Percentiles rank a stretch among this genome's conserved stretches.
Evolutionary conservation across 2,329 filamentous ascomycete genomes (phyloP).

Genomic region (Ascochyta pisi): DNA sequence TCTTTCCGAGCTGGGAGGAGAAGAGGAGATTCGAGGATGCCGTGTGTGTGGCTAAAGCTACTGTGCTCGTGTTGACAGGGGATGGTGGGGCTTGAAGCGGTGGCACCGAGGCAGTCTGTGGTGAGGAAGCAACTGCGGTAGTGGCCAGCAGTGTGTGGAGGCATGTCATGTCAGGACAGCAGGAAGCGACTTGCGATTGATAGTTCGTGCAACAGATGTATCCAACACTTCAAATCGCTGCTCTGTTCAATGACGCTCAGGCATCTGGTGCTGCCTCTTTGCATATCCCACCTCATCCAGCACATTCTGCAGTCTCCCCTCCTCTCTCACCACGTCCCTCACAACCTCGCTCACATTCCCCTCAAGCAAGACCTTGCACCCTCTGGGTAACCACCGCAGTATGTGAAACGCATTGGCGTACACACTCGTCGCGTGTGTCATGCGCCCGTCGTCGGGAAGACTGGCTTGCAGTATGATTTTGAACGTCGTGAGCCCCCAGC

Average conservation of each 20-base stretch:
- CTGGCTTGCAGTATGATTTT: conserved; percentile 49
- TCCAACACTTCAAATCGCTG: not conserved
- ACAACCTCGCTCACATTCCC: conserved; percentile 51
- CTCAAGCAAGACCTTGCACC: conserved; percentile 51
- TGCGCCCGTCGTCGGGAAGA: conserved; percentile 38
- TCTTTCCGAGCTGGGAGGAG: conserved; percentile 3
- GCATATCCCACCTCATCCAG: conserved; percentile 50
- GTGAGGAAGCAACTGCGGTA: not conserved
- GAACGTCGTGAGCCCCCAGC: conserved; percentile 53
- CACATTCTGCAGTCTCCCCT: conserved; percentile 49
- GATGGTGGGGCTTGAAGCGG: not conserved
- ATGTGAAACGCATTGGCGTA: conserved; percentile 58
- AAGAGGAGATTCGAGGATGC: not conserved
- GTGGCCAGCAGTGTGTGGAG: no score
- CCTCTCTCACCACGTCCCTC: conserved; percentile 51
- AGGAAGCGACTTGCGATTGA: no score
- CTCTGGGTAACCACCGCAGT: conserved; percentile 53
- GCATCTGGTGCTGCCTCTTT: conserved; percentile 50
- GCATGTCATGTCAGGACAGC: no score
- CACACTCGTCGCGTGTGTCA: conserved; percentile 48
- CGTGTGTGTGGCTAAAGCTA: not conserved
- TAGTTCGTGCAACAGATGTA: no score
- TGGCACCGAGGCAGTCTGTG: no score
- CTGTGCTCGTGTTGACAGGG: not conserved
- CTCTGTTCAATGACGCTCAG: conserved; percentile 33